Evolutionary conservation across 805 yeast genomes (phyloP), one percentile per base, ranked within the genome.

Genomic region (Isabelozyma gotoi): DNA sequence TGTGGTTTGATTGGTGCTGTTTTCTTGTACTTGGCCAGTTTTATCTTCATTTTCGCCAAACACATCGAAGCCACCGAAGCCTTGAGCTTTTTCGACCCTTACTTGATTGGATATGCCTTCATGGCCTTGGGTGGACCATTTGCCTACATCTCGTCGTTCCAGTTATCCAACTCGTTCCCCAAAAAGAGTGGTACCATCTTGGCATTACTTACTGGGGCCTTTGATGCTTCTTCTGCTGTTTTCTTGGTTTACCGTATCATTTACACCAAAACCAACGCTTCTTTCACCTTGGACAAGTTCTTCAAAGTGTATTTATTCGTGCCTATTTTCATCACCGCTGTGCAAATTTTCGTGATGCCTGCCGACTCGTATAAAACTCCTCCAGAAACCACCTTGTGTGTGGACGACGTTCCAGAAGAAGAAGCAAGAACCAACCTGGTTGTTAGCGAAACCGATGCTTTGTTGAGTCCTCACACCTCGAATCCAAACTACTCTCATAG

Each of bases 141-240:
- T 59, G 70, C 78, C 1, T 78, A 62, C 57, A 78, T 78, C 49
- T 77, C 82, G 7, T 72, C 78, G 5, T 78, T 78, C 62, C 83
- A 78, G 57, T 67, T 78, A 44, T 77, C 82, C 18, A 78, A 78
- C 52, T 68, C 82, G 3, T 78, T 78, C 58, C 84, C 84, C 2
- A 64, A 68, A 39, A 70, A 69, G 40, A 73, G 80, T 15, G 84
- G 84, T 6, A 60, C 76, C 11, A 67, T 78, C 16, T 64, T 78
- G 51, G 82, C 82, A 17, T 60, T 78, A 35, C 56, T 78, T 8
- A 88, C 97, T 0, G 97, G 97, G n/a, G 90, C 96, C 0, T 90
- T 91, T 59, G 97, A 92, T 63, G 77, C 96, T 0, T 87, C 96
- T 1, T 82, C 95, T n/a, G 97, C 96, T 0, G 75, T 91, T 38